phyloP scores from a whole-genome alignment of 2,329 filamentous ascomycete genomes.

The Alternaria ventricosa region DNA sequence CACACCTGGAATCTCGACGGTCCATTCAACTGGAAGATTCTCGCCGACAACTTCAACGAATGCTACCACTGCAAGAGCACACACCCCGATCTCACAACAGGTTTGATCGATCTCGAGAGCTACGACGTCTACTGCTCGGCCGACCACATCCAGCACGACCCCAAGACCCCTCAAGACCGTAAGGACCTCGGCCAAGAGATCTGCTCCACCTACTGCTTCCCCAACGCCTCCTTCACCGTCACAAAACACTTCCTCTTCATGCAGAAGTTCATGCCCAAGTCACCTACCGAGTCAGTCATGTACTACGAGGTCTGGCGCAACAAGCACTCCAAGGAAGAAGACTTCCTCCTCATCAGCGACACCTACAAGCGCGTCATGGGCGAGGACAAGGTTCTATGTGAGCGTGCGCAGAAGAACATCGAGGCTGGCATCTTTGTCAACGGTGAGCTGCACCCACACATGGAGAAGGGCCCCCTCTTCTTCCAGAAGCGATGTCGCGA shows the following conservation, averaged over 20 bases:
- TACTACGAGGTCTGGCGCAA: slow-evolving; percentile 69
- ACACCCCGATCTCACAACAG: slow-evolving; percentile 63
- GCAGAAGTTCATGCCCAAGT: slow-evolving; percentile 65
- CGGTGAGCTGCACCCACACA: slow-evolving; percentile 66
- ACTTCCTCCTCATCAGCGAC: slow-evolving; percentile 63
- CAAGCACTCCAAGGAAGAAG: slow-evolving; percentile 64
- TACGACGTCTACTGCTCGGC: slow-evolving; percentile 51
- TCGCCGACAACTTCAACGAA: slow-evolving; percentile 68
- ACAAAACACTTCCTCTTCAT: slow-evolving; percentile 66
- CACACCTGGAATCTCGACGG: slow-evolving; percentile 43
- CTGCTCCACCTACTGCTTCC: slow-evolving; percentile 41
- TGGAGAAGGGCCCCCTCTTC: slow-evolving; percentile 65
- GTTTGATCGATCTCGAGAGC: slow-evolving; percentile 62
- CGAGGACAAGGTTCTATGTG: slow-evolving; percentile 69
- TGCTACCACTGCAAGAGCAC: slow-evolving; percentile 69
- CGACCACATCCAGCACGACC: slow-evolving; percentile 43
- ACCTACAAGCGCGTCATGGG: slow-evolving; percentile 70
- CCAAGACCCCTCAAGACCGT: slow-evolving; percentile 35
- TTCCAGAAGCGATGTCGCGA: slow-evolving; percentile 63
- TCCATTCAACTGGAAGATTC: slow-evolving; percentile 44
- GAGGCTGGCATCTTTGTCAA: slow-evolving; percentile 67
- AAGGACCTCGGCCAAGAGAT: slow-evolving; percentile 36
- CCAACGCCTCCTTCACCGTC: slow-evolving; percentile 40
- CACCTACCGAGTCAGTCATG: slow-evolving; percentile 61
- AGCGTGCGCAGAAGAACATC: slow-evolving; percentile 65